Evolutionary conservation across 2,329 filamentous ascomycete species (phyloP).

Genomic region (Beauveria varroae): DNA sequence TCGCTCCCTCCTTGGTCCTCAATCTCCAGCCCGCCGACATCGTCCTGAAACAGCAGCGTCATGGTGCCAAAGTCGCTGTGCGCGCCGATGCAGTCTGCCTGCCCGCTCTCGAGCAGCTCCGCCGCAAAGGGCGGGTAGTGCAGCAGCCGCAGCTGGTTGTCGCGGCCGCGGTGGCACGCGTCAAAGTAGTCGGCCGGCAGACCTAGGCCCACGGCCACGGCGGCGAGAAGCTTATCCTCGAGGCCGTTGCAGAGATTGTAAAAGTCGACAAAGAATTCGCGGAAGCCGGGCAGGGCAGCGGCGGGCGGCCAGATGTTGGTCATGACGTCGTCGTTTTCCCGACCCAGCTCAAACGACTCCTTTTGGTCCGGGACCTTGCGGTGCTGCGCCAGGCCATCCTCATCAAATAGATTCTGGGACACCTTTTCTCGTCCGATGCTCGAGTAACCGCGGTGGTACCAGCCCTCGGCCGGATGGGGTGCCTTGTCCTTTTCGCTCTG

Average conservation of each 20-base stretch:
- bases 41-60: constrained; percentile 21
- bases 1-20: constrained; percentile 21
- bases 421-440: constrained; percentile 28
- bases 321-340: constrained; percentile 22
- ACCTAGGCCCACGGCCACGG: constrained; percentile 67
- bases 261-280: constrained; percentile 43
- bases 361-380: constrained; percentile 24
- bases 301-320: constrained; percentile 23
- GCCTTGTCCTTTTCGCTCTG: constrained; percentile 24
- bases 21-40: constrained; percentile 37
- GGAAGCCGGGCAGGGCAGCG: constrained; percentile 18
- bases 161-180: constrained; percentile 43
- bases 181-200: constrained; percentile 65
- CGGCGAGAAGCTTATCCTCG: constrained; percentile 66
- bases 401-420: constrained; percentile 23
- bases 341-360: constrained; percentile 33
- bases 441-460: constrained; percentile 30
- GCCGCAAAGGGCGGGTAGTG: constrained; percentile 38
- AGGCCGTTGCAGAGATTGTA: constrained; percentile 62
- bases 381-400: not conserved
- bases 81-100: constrained; percentile 22
- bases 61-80: constrained; percentile 28
- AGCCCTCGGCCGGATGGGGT: constrained; percentile 24
- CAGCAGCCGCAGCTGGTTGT: constrained; percentile 53
- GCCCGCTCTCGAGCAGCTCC: constrained; percentile 20